These are phyloP conservation scores for Cystobasidium pallidum DNA, from an alignment of 1,284 basidiomycete genomes.

Conservation along the genomic window DNA sequence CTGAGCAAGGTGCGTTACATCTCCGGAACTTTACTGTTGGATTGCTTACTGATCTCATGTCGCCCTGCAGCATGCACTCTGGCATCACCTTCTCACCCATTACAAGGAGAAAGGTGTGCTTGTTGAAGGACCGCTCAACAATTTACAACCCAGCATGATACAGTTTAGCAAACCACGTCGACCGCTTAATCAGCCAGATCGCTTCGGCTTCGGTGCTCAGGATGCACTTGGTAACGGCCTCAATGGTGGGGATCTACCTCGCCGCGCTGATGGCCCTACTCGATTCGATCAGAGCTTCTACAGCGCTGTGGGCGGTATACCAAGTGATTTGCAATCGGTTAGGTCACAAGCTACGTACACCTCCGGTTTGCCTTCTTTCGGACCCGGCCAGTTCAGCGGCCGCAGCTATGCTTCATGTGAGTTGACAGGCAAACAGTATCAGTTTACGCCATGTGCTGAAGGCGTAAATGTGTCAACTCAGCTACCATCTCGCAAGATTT, in stretches of 20 bases:
- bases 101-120: conserved; percentile 95
- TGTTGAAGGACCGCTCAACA: conserved; percentile 94
- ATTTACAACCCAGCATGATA: conserved; percentile 97
- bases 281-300: conserved; percentile 95
- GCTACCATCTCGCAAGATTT: conserved; percentile 51
- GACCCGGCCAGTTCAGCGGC: conserved; percentile 57
- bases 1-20: conserved; percentile 80
- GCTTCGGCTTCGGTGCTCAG: conserved; percentile 52
- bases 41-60: conserved; percentile 12
- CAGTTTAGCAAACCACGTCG: conserved; percentile 95
- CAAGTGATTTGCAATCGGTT: conserved; percentile 89
- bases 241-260: conserved; percentile 60
- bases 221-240: conserved; percentile 45
- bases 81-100: conserved; percentile 97
- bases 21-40: background rate
- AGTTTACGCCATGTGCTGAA: no score
- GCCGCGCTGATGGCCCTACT: conserved; percentile 77
- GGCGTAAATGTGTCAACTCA: no score
- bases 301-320: conserved; percentile 90
- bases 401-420: conserved; percentile 49
- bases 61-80: conserved; percentile 79
- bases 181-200: conserved; percentile 57
- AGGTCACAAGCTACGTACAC: conserved; percentile 92
- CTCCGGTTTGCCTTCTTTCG: conserved; percentile 83
- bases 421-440: no score